These are phyloP conservation scores for Eremothecium coryli DNA, from an alignment of 1,139 yeast species.

Conservation along the genomic window DNA sequence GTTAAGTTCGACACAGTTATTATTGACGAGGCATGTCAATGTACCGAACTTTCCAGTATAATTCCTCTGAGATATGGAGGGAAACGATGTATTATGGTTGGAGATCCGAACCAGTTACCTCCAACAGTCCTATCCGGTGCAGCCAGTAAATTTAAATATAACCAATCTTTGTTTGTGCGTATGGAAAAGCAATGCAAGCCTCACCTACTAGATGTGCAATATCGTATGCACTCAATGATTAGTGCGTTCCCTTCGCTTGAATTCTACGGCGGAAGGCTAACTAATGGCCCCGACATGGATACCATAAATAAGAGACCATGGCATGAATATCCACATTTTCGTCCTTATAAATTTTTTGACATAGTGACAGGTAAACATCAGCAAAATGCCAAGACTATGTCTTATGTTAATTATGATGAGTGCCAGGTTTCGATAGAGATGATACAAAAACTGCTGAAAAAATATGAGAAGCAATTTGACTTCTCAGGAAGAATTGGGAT, in stretches of 20 bases:
- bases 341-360: slow-evolving; percentile 77
- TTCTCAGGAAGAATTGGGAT: slow-evolving; percentile 75
- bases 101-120: slow-evolving; percentile 97
- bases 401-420: slow-evolving; percentile 63
- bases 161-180: slow-evolving; percentile 87
- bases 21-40: slow-evolving; percentile 97
- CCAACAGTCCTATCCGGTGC: slow-evolving; percentile 94
- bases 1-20: slow-evolving; percentile 86
- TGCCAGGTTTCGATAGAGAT: slow-evolving; percentile 65
- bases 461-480: slow-evolving; percentile 40
- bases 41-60: slow-evolving; percentile 85
- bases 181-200: slow-evolving; percentile 65
- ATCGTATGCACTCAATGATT: slow-evolving; percentile 95
- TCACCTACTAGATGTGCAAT: slow-evolving; percentile 82
- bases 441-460: slow-evolving; percentile 44
- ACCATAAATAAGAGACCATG: slow-evolving; percentile 56
- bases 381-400: slow-evolving; percentile 52
- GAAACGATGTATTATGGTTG: slow-evolving; percentile 89
- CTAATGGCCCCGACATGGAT: slow-evolving; percentile 69
- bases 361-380: slow-evolving; percentile 57
- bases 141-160: slow-evolving; percentile 73
- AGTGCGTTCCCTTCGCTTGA: slow-evolving; percentile 77
- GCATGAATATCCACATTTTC: slow-evolving; percentile 51
- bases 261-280: slow-evolving; percentile 63
- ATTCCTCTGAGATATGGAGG: slow-evolving; percentile 94